Evolutionary conservation across 495 filamentous ascomycete species (phyloP).

Genomic region (Tuber melanosporum): DNA sequence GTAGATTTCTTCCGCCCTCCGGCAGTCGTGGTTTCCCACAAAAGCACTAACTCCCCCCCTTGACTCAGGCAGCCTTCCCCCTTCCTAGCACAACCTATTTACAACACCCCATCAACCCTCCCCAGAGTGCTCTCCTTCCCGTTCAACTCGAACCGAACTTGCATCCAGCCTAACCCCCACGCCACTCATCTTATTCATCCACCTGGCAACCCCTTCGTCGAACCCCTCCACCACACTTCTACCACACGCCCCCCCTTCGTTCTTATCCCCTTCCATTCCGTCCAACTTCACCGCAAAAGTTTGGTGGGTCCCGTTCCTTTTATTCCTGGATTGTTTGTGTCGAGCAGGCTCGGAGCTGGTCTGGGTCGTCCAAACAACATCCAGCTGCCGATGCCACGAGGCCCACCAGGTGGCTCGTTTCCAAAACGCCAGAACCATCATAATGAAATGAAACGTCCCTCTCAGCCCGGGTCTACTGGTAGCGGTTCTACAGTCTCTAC

Average conservation of each 20-base stretch:
- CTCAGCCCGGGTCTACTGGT: slow-evolving; percentile 36
- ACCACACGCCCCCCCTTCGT: background rate
- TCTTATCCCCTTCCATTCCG: background rate
- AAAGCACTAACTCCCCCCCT: background rate
- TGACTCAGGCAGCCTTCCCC: background rate
- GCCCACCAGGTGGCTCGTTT: slow-evolving; percentile 39
- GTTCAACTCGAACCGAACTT: background rate
- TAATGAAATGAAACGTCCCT: slow-evolving; percentile 35
- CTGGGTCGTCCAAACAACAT: slow-evolving; percentile 36
- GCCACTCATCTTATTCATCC: background rate
- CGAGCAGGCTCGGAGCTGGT: slow-evolving; percentile 40
- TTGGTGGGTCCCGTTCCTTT: background rate
- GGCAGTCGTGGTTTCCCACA: background rate
- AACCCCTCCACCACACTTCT: background rate
- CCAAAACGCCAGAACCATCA: slow-evolving; percentile 39
- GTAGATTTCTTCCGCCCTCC: background rate
- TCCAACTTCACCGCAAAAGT: background rate
- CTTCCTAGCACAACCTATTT: background rate
- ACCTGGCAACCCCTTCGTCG: background rate
- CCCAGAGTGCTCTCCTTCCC: background rate
- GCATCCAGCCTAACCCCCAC: background rate
- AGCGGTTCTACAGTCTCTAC: slow-evolving; percentile 21
- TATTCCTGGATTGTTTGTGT: slow-evolving; percentile 20
- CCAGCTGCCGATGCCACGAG: slow-evolving; percentile 42
- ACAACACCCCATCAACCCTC: background rate